Evolutionary conservation across 108 stramenopile species (phyloP).

Genomic region (Cyclostephanos tholiformis): DNA sequence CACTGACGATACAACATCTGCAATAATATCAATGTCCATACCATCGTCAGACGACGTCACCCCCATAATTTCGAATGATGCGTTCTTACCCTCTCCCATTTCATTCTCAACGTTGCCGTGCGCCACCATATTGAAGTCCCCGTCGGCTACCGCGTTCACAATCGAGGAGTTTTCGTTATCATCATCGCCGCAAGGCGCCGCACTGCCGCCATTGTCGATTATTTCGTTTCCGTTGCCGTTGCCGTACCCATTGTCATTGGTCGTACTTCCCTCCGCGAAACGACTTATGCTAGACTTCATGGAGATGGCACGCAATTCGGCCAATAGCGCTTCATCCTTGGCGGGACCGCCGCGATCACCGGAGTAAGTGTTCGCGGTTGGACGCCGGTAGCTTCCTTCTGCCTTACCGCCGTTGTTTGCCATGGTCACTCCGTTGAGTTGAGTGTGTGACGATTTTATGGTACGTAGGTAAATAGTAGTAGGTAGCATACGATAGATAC

Average conservation of each 20-base stretch:
- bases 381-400: background rate
- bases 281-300: constrained; percentile 41
- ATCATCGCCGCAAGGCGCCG: background rate
- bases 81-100: background rate
- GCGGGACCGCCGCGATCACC: constrained; percentile 80
- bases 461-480: no score
- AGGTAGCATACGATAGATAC: no score
- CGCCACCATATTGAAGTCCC: background rate
- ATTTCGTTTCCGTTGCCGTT: constrained; percentile 1
- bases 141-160: background rate
- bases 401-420: constrained; percentile 10
- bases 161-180: background rate
- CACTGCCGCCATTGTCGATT: constrained; percentile 19
- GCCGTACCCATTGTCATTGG: constrained; percentile 12
- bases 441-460: no score
- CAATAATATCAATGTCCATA: background rate
- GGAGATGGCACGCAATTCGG: constrained; percentile 60
- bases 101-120: background rate
- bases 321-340: constrained; percentile 59
- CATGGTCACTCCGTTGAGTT: constrained; percentile 2
- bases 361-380: constrained; percentile 50
- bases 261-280: constrained; percentile 28
- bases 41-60: background rate
- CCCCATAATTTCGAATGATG: background rate
- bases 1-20: constrained; percentile 7